A percentile compares a stretch with the other conserved stretches of the same genome.
These are phyloP conservation scores for Mycosarcoma mackinlayi DNA, from an alignment of 1,284 basidiomycete species.

Conservation along the genomic window DNA sequence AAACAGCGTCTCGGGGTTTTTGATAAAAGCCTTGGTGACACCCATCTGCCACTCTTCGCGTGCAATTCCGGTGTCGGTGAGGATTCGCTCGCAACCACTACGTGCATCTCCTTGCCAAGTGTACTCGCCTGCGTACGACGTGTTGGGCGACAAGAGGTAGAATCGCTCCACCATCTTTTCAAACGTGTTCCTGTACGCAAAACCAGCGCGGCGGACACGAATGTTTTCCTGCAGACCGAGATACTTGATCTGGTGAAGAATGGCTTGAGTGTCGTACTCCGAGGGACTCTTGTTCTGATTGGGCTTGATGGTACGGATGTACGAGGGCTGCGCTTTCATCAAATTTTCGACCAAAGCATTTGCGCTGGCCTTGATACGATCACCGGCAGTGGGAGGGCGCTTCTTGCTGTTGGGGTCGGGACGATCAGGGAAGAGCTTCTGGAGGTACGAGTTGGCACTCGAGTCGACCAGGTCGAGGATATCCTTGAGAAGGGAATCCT, in stretches of 20 bases:
- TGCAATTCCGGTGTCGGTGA: conserved; percentile 93
- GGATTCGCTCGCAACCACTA: conserved; percentile 90
- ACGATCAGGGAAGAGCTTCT: conserved; percentile 89
- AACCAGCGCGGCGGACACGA: conserved; percentile 93
- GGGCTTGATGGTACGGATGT: conserved; percentile 99
- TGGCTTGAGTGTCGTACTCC: conserved; percentile 94
- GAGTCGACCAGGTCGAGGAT: conserved; percentile 86
- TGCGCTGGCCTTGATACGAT: conserved; percentile 93
- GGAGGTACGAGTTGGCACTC: conserved; percentile 74
- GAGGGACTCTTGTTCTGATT: conserved; percentile 93
- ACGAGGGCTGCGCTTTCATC: conserved; percentile 95
- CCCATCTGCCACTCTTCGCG: conserved; percentile 99
- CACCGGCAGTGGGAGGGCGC: conserved; percentile 95
- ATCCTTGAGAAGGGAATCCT: conserved; percentile 95
- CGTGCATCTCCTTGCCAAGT: conserved; percentile 92
- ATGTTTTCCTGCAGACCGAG: conserved; percentile 99
- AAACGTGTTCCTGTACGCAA: conserved; percentile 96
- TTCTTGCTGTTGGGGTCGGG: conserved; percentile 98
- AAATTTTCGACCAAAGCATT: conserved; percentile 94
- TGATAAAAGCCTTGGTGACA: conserved; percentile 98
- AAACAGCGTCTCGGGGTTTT: conserved; percentile 98
- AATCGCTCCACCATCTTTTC: conserved; percentile 94
- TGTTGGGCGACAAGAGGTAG: conserved; percentile 92
- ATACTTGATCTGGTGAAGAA: conserved; percentile 99
- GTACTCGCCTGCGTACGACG: conserved; percentile 98